Conservation (phyloP, 139 green algal species). For the Chlorella sp. region DNA sequence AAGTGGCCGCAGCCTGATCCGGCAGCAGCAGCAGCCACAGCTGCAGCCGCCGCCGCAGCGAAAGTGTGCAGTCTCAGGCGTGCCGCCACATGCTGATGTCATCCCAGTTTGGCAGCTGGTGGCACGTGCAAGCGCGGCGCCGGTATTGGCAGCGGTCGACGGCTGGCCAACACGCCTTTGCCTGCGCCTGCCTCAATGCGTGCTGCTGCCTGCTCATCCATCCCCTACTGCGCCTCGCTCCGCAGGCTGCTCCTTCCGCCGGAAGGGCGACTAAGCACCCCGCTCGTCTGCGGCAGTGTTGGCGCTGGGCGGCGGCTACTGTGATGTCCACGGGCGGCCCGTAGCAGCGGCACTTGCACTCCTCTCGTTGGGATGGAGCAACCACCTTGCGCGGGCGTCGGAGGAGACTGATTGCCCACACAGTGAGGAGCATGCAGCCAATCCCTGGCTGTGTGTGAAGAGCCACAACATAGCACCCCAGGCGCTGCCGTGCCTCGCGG, state of each 20-base stretch:
- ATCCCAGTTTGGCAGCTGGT: too few relatives aligned
- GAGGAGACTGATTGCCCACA: too few relatives aligned
- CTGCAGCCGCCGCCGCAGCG: too few relatives aligned
- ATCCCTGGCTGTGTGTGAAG: background rate
- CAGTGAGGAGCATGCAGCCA: background rate
- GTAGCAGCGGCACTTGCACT: background rate
- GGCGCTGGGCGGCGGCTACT: background rate
- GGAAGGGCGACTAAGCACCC: conserved; percentile 89
- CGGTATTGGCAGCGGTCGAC: background rate
- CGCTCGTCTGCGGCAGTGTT: background rate
- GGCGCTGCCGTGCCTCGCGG: background rate
- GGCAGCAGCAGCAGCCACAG: background rate
- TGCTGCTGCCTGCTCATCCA: background rate
- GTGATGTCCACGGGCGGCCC: background rate
- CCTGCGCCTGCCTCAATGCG: background rate
- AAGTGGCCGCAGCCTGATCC: too few relatives aligned
- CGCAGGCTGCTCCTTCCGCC: conserved; percentile 93
- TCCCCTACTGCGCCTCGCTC: background rate
- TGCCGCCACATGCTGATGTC: too few relatives aligned
- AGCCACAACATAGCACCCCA: background rate
- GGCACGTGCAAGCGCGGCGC: too few relatives aligned
- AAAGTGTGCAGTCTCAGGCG: too few relatives aligned
- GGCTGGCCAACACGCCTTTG: background rate
- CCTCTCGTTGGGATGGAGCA: background rate
- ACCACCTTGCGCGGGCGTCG: too few relatives aligned